Evolutionary conservation across 164 flowering plant genomes (phyloP).

Genomic region (Santalum album): DNA sequence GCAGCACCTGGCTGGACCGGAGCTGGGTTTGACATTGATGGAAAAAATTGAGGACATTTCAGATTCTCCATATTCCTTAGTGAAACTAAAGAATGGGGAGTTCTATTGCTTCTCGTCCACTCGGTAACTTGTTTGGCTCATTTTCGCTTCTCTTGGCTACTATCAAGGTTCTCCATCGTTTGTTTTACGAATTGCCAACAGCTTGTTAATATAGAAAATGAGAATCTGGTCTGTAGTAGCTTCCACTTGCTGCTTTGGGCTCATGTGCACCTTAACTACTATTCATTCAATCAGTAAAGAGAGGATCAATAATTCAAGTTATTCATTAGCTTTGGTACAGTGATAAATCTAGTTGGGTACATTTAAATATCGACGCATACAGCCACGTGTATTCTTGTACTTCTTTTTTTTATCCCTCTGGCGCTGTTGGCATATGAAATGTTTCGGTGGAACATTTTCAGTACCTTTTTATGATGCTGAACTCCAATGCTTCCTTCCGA

Average conservation of each 20-base stretch:
- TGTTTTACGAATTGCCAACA: slow-evolving; percentile 10
- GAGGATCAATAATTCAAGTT: too few relatives aligned
- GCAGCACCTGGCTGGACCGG: slow-evolving; percentile 86
- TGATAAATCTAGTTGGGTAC: too few relatives aligned
- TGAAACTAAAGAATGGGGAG: neutral
- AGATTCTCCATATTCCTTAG: too few relatives aligned
- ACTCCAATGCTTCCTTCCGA: too few relatives aligned
- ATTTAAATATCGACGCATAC: too few relatives aligned
- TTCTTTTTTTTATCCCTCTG: too few relatives aligned
- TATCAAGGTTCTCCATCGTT: neutral
- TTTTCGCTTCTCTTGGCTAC: neutral
- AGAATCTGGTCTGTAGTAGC: neutral
- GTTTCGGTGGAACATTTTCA: too few relatives aligned
- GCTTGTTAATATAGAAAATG: slow-evolving; percentile 7
- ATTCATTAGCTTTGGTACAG: too few relatives aligned
- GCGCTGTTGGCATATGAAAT: too few relatives aligned
- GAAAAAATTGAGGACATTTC: slow-evolving; percentile 30
- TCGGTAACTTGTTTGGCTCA: slow-evolving; percentile 7
- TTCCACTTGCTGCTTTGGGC: neutral
- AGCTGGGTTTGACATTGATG: slow-evolving; percentile 87
- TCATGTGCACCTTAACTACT: too few relatives aligned
- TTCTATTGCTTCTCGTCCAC: neutral
- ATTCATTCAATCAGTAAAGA: neutral
- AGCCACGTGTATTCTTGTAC: too few relatives aligned
- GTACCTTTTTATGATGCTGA: too few relatives aligned